Evolutionary conservation across 495 filamentous ascomycete species (phyloP), one percentile per base, ranked within the genome.

Genomic region (Staphylotrichum tortipilum): DNA sequence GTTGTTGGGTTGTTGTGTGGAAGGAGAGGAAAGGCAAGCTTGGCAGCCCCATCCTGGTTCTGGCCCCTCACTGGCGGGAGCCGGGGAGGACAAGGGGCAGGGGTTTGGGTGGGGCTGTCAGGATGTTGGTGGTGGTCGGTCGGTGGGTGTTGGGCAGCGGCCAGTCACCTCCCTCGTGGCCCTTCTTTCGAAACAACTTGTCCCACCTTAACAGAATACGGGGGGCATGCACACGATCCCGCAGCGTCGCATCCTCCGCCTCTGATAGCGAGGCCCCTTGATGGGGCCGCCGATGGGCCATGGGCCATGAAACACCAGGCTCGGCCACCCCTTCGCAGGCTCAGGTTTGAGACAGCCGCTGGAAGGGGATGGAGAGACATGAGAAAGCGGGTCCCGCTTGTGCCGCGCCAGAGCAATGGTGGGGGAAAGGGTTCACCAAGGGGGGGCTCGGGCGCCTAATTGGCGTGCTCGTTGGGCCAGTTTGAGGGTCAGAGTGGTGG

Each of bases 11-110:
- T 49, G 47, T 41, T 33, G 18, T n/a, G n/a, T n/a, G n/a, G n/a
- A n/a, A 49, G 42, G 47, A 49, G 38, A 12, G 36, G 26, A 43
- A n/a, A 17, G 33, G 44, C 7, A 35, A 50, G 38, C 30, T 50
- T 43, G 38, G 37, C 38, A n/a, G 39, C 18, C 26, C 19, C 28
- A 23, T 42, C 47, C 26, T 24, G 29, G 29, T 31, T 43, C 38
- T 42, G 47, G 47, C 39, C 44, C 37, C 36, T 49, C 47, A 28
- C 26, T 41, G 23, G 18, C 36, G 30, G 36, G 47, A n/a, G n/a
- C n/a, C 24, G 37, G 47, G 47, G 28, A 24, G 36, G 29, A 42
- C 38, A 48, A 15, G 35, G 19, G 35, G 2, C 24, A 30, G 34
- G 45, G 45, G 15, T 21, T 12, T 22, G n/a, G 23, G 44, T 47